Conservation (phyloP, 805 yeast species). For the Komagataella phaffii region DNA sequence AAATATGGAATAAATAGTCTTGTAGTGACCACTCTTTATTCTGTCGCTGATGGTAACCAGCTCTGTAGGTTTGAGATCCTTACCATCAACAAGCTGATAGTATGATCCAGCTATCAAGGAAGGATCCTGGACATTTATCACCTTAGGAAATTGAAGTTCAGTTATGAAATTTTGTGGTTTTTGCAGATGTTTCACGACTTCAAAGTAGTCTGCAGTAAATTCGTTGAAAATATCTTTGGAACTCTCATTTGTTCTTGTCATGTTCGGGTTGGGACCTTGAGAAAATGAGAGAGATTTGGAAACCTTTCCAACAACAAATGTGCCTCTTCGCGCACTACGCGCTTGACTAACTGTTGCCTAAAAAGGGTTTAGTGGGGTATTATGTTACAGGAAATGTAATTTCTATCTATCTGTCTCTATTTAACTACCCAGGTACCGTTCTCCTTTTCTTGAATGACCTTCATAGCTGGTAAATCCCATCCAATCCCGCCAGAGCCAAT, state of each 20-base stretch:
- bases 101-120: background rate
- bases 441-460: slow-evolving; percentile 57
- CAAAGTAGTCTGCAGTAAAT: slow-evolving; percentile 9
- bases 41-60: slow-evolving; percentile 27
- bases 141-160: background rate
- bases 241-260: background rate
- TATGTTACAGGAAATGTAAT: background rate
- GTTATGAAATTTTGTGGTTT: background rate
- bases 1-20: slow-evolving; percentile 38
- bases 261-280: background rate
- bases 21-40: slow-evolving; percentile 24
- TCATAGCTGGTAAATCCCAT: slow-evolving; percentile 80
- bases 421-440: slow-evolving; percentile 53
- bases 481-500: slow-evolving; percentile 78
- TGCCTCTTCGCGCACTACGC: background rate
- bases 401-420: background rate
- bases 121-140: background rate
- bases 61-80: background rate
- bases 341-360: background rate
- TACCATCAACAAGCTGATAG: background rate
- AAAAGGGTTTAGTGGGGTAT: background rate
- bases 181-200: background rate
- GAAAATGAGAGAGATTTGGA: background rate
- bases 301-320: background rate
- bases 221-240: background rate